Conservation (phyloP, 257 asterid species). For the Echites panduratus region DNA sequence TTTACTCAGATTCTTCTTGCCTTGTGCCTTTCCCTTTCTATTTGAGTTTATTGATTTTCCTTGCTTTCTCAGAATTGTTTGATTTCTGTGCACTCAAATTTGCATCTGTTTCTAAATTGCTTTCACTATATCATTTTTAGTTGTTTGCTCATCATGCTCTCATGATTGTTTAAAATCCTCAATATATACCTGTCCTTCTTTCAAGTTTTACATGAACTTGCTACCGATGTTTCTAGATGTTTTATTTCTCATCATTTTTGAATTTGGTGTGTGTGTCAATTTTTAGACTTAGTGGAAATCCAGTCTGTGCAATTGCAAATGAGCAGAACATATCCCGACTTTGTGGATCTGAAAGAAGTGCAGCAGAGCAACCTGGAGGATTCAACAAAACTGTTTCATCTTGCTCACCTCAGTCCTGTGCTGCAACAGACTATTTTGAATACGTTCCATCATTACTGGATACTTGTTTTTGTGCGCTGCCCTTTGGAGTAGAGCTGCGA, state of each 20-base stretch:
- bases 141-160: background rate
- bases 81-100: background rate
- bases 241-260: background rate
- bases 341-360: conserved; percentile 25
- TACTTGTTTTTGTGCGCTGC: conserved; percentile 46
- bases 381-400: conserved; percentile 17
- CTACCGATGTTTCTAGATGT: background rate
- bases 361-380: conserved; percentile 5
- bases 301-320: conserved; percentile 31
- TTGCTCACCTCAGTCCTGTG: conserved; percentile 35
- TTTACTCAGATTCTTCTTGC: no score
- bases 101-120: background rate
- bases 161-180: background rate
- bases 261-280: background rate
- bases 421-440: conserved; percentile 32
- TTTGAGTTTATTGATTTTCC: background rate
- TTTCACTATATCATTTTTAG: background rate
- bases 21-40: background rate
- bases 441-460: conserved; percentile 32
- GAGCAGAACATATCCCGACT: conserved; percentile 21
- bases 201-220: background rate
- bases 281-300: conserved; percentile 37
- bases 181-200: background rate
- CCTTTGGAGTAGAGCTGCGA: conserved; percentile 36
- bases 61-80: background rate